Base-by-base conservation (phyloP, 192 early-diverging fungal species). In the Geosiphon pyriformis region DNA sequence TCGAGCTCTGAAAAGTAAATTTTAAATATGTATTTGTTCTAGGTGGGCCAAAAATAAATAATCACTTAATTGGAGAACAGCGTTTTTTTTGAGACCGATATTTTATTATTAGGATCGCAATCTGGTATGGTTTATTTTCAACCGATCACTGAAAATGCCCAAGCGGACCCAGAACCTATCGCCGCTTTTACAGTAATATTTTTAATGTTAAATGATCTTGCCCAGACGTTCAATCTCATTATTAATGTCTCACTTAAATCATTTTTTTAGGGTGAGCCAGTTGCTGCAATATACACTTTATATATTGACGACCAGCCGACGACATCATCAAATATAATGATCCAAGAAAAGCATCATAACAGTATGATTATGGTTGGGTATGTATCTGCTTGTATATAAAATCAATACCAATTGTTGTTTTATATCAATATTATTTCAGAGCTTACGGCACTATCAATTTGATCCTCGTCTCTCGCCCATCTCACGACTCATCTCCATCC, bases 341-440 rank as follows among this genome's bases (percentile, higher is more conserved):
- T 26, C 37, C 15, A 55, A 8, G 18, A 4, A 15, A 56, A 35
- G 17, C 18, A 26, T 66, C 20, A 55, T 32, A 66, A 66, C 42
- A 22, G 51, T 37, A 12, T 66, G 26, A 46, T 66, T 55, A 4
- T 66, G 23, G 33, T 66, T 33, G 64, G 64, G 64, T 66, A 42
- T 12, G 51, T 66, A 23, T 33, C 30, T 27, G 17, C 27, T 7
- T 6, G n/a, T 52, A 2, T 20, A 15, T 63, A 27, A 30, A 50
- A 10, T 49, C 15, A 20, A 3, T 20, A 1, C 18, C 10, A 48
- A n/a, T 46, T 27, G 37, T 12, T 46, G 17, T 3, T 12, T 25
- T 4, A 23, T 34, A 15, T 4, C 3, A 22, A 61, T 48, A 20
- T 18, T 35, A 1, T 35, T 59, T 15, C 1, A 61, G 60, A 22